Conservation (phyloP, 23 red algal genomes). For the Pyropia haitanensis region DNA sequence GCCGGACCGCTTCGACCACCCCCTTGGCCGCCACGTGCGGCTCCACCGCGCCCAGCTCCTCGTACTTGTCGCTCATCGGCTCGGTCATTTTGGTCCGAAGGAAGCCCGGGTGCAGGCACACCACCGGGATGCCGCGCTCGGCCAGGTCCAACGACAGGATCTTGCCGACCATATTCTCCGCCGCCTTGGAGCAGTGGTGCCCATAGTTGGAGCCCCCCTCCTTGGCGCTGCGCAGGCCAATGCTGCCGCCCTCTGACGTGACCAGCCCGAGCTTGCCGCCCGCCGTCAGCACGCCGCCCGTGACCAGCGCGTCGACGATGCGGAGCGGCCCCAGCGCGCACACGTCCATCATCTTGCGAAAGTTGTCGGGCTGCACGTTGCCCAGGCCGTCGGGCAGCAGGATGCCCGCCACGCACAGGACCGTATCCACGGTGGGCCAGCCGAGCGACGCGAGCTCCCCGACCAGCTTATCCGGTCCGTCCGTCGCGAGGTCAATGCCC, state of each 20-base stretch:
- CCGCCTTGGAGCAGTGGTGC: slow-evolving; percentile 11
- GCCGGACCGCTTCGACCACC: neutral
- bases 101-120: slow-evolving; percentile 3
- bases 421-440: neutral
- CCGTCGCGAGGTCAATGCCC: neutral
- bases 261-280: neutral
- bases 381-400: neutral
- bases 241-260: slow-evolving; percentile 6
- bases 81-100: slow-evolving; percentile 8
- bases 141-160: neutral
- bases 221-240: slow-evolving; percentile 1
- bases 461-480: neutral
- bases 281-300: neutral
- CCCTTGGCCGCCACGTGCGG: neutral
- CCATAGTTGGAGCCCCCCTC: slow-evolving; percentile 14
- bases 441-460: neutral
- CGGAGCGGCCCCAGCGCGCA: slow-evolving; percentile 1
- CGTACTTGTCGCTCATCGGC: neutral
- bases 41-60: slow-evolving; percentile 7
- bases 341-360: neutral
- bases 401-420: neutral
- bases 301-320: neutral
- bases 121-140: neutral
- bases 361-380: neutral
- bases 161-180: neutral